Evolutionary conservation across 495 filamentous ascomycete genomes (phyloP).

Genomic region (Penicillium paradoxum): DNA sequence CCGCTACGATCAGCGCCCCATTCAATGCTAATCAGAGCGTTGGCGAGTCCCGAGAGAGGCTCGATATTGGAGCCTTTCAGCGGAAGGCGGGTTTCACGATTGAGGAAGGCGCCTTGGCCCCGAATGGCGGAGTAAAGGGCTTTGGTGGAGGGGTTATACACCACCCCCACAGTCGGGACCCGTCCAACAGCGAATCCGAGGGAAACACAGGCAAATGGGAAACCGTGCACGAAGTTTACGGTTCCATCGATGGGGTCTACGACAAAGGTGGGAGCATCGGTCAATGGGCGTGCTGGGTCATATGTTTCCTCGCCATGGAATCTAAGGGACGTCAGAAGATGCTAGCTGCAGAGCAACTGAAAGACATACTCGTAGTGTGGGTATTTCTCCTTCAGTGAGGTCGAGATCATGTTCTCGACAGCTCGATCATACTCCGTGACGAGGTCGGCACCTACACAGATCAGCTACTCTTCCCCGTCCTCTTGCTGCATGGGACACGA

Average conservation of each 20-base stretch:
- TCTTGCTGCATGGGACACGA: constrained; percentile 10
- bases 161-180: constrained; percentile 66
- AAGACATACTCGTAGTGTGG: constrained; percentile 53
- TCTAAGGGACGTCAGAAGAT: constrained; percentile 13
- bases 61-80: constrained; percentile 44
- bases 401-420: constrained; percentile 70
- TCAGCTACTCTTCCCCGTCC: constrained; percentile 4
- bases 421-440: constrained; percentile 85
- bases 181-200: constrained; percentile 66
- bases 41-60: constrained; percentile 54
- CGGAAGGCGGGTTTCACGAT: constrained; percentile 47
- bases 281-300: constrained; percentile 58
- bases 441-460: constrained; percentile 62
- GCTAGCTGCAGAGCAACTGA: not conserved
- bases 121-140: constrained; percentile 65
- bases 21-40: constrained; percentile 65
- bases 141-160: constrained; percentile 76
- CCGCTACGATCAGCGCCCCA: constrained; percentile 74
- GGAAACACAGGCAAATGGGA: constrained; percentile 76
- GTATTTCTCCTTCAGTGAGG: constrained; percentile 56
- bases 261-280: constrained; percentile 73
- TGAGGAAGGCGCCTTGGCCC: constrained; percentile 64
- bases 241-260: constrained; percentile 90
- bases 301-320: constrained; percentile 89
- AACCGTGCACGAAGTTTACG: constrained; percentile 80